Evolutionary conservation across 495 filamentous ascomycete species (phyloP), one percentile per base, ranked within the genome.

Genomic region (Letharia columbiana): DNA sequence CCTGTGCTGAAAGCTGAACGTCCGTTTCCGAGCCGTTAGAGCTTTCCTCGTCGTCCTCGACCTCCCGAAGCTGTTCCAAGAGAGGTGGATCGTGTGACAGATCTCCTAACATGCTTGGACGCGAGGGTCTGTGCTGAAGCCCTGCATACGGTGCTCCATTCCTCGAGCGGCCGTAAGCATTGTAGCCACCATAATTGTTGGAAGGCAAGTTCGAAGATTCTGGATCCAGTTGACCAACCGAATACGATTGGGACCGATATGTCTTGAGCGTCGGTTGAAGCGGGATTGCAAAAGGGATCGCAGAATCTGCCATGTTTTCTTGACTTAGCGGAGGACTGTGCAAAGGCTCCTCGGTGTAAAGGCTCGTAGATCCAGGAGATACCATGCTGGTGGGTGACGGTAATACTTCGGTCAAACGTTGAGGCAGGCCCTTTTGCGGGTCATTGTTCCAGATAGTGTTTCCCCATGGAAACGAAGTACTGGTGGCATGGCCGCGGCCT

Each of bases 171-270:
- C 73, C 57, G 76, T 76, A 47, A 71, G 77, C 35, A 75, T 70
- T 69, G 69, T 79, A 73, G 72, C 70, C 72, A 23, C 79, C 74
- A 49, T 79, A 68, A 67, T 82, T 77, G 63, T 77, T 77, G 20
- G 83, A 73, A 68, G 77, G 74, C 35, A 80, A 66, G 42, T 67
- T 77, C 65, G 76, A 65, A 45, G 74, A 74, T 59, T 96, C 91
- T 10, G 87, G 82, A 35, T 96, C 92, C 67, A 90, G 75, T 73
- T 98, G 94, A 35, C 94, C 94, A 39, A 96, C 92, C 3, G 93
- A 97, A 74, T 97, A 98, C 8, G 94, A 98, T 77, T 96, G 91
- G 18, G 94, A 98, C 41, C 94, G 89, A 71, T 95, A 95, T 3
- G 89, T 93, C 72, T 96, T 94, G 13, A 89, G 90, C 1, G 91